Base-by-base conservation (phyloP, 768 basidiomycete genomes). In the Amyloporia xantha region DNA sequence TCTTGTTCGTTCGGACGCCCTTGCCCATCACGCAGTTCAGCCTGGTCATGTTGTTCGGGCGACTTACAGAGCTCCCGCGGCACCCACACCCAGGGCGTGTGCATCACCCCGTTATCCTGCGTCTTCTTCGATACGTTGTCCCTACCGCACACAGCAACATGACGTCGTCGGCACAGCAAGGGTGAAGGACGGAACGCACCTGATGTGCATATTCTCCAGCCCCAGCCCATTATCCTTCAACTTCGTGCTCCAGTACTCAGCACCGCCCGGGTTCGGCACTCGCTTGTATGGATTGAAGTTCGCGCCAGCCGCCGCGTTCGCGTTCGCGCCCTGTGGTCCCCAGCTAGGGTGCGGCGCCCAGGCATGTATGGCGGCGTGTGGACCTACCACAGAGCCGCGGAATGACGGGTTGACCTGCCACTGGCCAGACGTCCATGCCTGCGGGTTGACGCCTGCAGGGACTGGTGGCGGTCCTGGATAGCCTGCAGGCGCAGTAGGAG, bases 31-130 rank as follows among this genome's bases (percentile, higher is more conserved):
- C 17, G 52, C n/a, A 27, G 27, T 11, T 24, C 38, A 17, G 49
- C 26, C 48, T 44, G 36, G 41, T 36, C 42, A 30, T 43, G 50
- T 49, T 24, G 42, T 23, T 49, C 56, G 30, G 53, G 48, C n/a
- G 56, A 54, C 54, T 55, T 44, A 58, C 57, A 39, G 17, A 63
- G 52, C 23, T 61, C 54, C 41, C 52, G 50, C 27, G 62, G 62
- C 1, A 74, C 80, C 86, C 86, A 88, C 48, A 86, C 73, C 85
- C 85, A 88, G 6, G 86, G 86, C 0, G 86, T 86, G 12, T 74
- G 69, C 5, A 70, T 66, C 13, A 65, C 67, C 15, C 67, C 66
- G 17, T 69, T 67, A 33, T 54, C 50, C 46, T 53, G 57, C 28
- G 33, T 43, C 37, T 56, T 48, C 23, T 42, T 33, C 1, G 52